These are phyloP conservation scores for Onygenales sp. DNA, from an alignment of 2,329 filamentous ascomycete genomes.

Conservation along the genomic window DNA sequence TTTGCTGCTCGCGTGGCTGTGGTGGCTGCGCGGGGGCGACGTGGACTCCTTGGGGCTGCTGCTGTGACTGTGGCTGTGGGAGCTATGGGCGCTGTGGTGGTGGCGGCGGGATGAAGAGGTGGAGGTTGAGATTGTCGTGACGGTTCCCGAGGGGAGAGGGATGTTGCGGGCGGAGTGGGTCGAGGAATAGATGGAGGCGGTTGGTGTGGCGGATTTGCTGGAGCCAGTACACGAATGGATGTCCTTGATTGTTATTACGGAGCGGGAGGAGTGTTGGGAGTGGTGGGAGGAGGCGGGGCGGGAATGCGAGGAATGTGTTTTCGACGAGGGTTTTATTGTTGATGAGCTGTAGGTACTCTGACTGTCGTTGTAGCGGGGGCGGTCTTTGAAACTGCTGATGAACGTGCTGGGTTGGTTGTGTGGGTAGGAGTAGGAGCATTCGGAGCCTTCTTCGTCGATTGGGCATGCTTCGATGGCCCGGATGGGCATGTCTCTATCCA, in stretches of 20 bases:
- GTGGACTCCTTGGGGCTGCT: background rate
- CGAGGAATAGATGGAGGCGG: conserved; percentile 19
- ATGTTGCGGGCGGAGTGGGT: conserved; percentile 27
- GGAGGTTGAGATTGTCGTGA: conserved; percentile 17
- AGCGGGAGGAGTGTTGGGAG: conserved; percentile 9
- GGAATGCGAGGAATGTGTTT: conserved; percentile 5
- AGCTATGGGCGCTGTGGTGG: background rate
- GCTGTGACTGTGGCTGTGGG: conserved; percentile 1
- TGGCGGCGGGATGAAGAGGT: conserved; percentile 4
- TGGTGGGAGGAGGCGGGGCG: conserved; percentile 7
- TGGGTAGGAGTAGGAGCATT: conserved; percentile 9
- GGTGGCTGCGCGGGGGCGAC: background rate
- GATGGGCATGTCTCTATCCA: conserved; percentile 22
- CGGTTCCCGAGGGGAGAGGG: conserved; percentile 25
- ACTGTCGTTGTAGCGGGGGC: conserved; percentile 13
- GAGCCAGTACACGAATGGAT: conserved; percentile 4
- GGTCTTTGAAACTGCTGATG: conserved; percentile 31
- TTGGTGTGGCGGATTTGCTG: conserved; percentile 13
- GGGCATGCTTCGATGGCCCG: conserved; percentile 32
- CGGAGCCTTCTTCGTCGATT: conserved; percentile 14
- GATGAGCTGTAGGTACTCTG: conserved; percentile 27
- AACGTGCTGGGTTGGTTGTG: conserved; percentile 26
- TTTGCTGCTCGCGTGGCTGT: conserved; percentile 1
- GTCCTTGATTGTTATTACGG: conserved; percentile 9
- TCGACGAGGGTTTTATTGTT: conserved; percentile 16